Base-by-base conservation (phyloP, 2,329 filamentous ascomycete genomes). In the Aspergillus sergii region DNA sequence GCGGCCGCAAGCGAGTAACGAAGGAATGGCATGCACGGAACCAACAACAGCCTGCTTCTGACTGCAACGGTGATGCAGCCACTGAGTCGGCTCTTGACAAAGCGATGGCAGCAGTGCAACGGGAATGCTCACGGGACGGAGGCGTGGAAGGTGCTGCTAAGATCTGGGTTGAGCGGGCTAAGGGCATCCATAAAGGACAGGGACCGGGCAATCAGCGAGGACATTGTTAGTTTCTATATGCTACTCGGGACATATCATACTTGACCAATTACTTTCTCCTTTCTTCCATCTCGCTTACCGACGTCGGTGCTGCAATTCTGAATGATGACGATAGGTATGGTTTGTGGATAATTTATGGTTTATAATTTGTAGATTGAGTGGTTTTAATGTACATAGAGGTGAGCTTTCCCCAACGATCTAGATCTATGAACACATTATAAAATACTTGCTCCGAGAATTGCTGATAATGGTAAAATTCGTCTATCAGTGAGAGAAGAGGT, bases 41-140 rank as follows among this genome's bases (percentile, higher is more conserved):
- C 30, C 46, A 32, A 51, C 14, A 30, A 30, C 23, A 19, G 14
- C 8, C 46, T 32, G 16, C 21, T 26, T 48, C 23, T 23, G 23
- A 9, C 21, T 23, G 45, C 6, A 48, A 48, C 6, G 26, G 9
- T 32, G 46, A 10, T 4, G 12, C 30, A n/a, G 14, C 2, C 32
- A 23, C 19, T 53, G 57, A 57, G 19, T 86, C 85, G 0, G 89
- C 87, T 75, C 76, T 83, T 64, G 84, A 85, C n/a, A 87, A 84
- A 66, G 86, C 91, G 9, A 79, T 81, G 63, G 85, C 86, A 67
- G 75, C 96, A 58, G 82, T 92, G 55, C 86, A 87, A 60, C 76
- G 79, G 45, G 85, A 87, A 64, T 81, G 79, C 66, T 59, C 53
- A 50, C 77, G 79, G 69, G 80, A 82, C 57, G 81, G 78, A 11